A percentile compares a stretch with the other conserved stretches of the same genome.
Evolutionary conservation across 106 monocot species (phyloP).

Genomic region (Dioscorea alata): DNA sequence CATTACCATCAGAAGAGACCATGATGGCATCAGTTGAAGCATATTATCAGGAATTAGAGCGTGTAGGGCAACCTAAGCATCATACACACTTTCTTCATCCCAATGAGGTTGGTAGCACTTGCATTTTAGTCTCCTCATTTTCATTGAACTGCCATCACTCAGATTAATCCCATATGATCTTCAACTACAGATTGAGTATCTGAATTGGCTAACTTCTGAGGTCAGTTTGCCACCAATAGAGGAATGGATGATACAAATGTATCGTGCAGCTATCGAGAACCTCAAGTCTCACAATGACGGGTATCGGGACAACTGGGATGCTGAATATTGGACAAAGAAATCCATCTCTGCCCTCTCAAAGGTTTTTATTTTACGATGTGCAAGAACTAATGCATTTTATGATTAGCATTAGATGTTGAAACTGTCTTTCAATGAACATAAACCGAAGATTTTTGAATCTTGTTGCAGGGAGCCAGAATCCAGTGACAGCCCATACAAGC

Average conservation of each 20-base stretch:
- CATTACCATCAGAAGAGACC: constrained; percentile 24
- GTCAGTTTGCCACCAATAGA: constrained; percentile 19
- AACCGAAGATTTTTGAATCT: too few species aligned
- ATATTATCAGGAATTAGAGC: constrained; percentile 15
- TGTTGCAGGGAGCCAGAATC: too few species aligned
- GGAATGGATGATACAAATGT: constrained; percentile 25
- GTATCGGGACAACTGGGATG: constrained; percentile 13
- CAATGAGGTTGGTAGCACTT: constrained; percentile 1
- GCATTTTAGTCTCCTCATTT: neutral
- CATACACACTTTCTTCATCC: constrained; percentile 22
- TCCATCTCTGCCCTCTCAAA: too few species aligned
- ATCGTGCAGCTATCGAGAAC: neutral
- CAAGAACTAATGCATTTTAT: too few species aligned
- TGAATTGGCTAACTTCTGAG: constrained; percentile 27
- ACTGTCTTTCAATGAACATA: too few species aligned
- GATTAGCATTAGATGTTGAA: too few species aligned
- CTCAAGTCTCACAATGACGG: neutral
- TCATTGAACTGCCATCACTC: neutral
- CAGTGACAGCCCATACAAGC: too few species aligned
- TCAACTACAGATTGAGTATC: constrained; percentile 12
- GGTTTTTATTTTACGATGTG: too few species aligned
- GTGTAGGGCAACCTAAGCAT: constrained; percentile 15
- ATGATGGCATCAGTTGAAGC: constrained; percentile 23
- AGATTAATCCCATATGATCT: neutral
- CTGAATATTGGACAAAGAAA: too few species aligned